These are phyloP conservation scores for Hypoxylon fuscum DNA, from an alignment of 495 filamentous ascomycete species.

Conservation along the genomic window DNA sequence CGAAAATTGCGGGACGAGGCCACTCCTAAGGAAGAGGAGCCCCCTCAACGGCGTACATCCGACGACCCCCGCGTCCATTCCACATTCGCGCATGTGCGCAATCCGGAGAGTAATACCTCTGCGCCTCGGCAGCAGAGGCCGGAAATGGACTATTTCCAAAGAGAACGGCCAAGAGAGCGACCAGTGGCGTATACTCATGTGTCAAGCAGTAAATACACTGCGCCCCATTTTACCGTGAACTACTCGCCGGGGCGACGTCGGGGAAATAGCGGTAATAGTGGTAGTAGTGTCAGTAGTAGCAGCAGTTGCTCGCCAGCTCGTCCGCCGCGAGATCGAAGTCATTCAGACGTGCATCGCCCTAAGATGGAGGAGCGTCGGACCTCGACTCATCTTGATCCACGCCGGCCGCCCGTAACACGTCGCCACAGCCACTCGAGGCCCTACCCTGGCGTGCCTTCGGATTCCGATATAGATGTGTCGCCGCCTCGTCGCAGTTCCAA, in stretches of 20 bases:
- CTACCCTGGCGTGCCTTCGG: conserved; percentile 25
- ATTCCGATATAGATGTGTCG: conserved; percentile 38
- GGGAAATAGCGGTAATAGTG: conserved; percentile 20
- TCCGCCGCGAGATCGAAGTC: conserved; percentile 38
- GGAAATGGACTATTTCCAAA: conserved; percentile 44
- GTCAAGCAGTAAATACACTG: conserved; percentile 34
- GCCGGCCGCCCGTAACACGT: conserved; percentile 24
- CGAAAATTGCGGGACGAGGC: conserved; percentile 60
- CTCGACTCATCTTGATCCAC: conserved; percentile 40
- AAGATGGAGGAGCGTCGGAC: conserved; percentile 30
- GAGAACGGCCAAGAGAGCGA: conserved; percentile 37
- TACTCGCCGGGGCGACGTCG: conserved; percentile 26
- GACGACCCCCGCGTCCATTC: conserved; percentile 38
- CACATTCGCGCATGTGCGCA: conserved; percentile 31
- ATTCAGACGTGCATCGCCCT: conserved; percentile 39
- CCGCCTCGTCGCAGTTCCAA: conserved; percentile 26
- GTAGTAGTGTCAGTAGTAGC: conserved; percentile 22
- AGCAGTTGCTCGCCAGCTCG: conserved; percentile 39
- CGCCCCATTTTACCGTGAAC: conserved; percentile 19
- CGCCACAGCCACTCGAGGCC: conserved; percentile 45
- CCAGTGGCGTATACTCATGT: conserved; percentile 45
- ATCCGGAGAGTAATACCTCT: conserved; percentile 15
- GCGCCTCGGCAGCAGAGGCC: conserved; percentile 28
- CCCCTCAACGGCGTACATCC: conserved; percentile 26
- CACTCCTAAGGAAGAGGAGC: conserved; percentile 45